Evolutionary conservation across 495 filamentous ascomycete species (phyloP), one percentile per base, ranked within the genome.

Genomic region (Hamigera avellanea): DNA sequence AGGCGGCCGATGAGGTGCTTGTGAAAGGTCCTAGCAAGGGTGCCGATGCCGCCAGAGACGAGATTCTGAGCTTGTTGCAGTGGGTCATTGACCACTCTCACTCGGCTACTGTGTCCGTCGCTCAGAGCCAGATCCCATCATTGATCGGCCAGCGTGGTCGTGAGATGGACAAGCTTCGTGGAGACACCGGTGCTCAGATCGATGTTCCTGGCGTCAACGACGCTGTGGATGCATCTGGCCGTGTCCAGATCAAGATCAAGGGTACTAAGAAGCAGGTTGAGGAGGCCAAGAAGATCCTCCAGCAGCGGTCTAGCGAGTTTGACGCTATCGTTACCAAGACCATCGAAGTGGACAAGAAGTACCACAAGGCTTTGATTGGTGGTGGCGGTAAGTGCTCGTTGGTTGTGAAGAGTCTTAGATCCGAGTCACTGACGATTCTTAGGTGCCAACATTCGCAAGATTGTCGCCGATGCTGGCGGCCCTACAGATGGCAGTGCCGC

Each of bases 291-390:
- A 83, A 83, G 65, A 59, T 88, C 17, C 62, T 96, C 33, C 75
- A 87, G 51, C 79, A 89, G 59, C 86, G 87, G 52, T 78, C 76
- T 35, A 78, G 73, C 30, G 69, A 82, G 29, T 94, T 94, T 45
- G 88, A 96, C 50, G 75, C 89, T 39, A 95, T 76, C 10, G 71
- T 95, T 36, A 76, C 78, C 12, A 79, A 79, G 63, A 85, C 77
- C 14, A 70, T 99, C 21, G 79, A 86, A 14, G 78, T 99, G 3
- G 86, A 95, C 40, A 82, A 83, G 64, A 89, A 87, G 61, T 78
- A 87, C 53, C 93, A 99, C 64, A 80, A 81, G 53, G 76, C 79
- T 18, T 63, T 99, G 27, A 99, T 99, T 59, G 91, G 91, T 35
- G 62, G 74, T 45, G 80, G 80, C 51, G 91, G 88, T 94, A 73